These are phyloP conservation scores for Nakaseomyces bracarensis DNA, from an alignment of 1,139 yeast species.

Conservation along the genomic window DNA sequence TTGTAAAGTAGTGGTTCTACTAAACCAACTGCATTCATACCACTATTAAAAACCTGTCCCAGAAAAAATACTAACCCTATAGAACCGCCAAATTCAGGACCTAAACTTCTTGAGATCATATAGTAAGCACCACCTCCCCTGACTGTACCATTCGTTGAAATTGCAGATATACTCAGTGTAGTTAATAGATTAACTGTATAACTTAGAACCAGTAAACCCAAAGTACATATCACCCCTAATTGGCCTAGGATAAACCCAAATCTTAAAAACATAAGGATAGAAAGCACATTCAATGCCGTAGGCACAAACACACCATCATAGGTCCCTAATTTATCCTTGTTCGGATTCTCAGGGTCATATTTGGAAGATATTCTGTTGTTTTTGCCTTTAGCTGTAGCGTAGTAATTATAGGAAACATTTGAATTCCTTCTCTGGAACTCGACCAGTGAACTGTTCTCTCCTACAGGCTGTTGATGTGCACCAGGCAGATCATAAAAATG, in stretches of 20 bases:
- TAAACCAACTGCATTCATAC: slow-evolving; percentile 73
- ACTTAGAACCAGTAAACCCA: slow-evolving; percentile 50
- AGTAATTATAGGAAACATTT: slow-evolving; percentile 25
- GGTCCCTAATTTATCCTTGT: slow-evolving; percentile 50
- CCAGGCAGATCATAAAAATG: slow-evolving; percentile 32
- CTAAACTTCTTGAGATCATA: slow-evolving; percentile 70
- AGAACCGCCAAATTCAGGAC: slow-evolving; percentile 81
- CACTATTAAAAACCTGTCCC: slow-evolving; percentile 68
- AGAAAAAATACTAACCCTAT: slow-evolving; percentile 69
- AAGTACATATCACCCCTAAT: slow-evolving; percentile 60
- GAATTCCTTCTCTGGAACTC: slow-evolving; percentile 9
- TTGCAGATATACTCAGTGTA: slow-evolving; percentile 66
- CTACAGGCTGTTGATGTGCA: slow-evolving; percentile 24
- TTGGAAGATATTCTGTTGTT: slow-evolving; percentile 24
- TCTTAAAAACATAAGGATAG: slow-evolving; percentile 70
- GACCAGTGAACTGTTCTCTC: slow-evolving; percentile 1
- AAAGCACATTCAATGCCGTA: slow-evolving; percentile 65
- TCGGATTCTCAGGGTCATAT: slow-evolving; percentile 30
- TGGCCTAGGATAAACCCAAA: slow-evolving; percentile 77
- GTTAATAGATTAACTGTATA: slow-evolving; percentile 61
- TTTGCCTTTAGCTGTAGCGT: slow-evolving; percentile 23
- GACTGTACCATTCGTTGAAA: slow-evolving; percentile 75
- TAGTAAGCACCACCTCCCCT: slow-evolving; percentile 81
- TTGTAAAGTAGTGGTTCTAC: slow-evolving; percentile 66
- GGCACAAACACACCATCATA: slow-evolving; percentile 75